These are phyloP conservation scores for Suillus ampliporus DNA, from an alignment of 768 basidiomycete genomes.

Conservation along the genomic window DNA sequence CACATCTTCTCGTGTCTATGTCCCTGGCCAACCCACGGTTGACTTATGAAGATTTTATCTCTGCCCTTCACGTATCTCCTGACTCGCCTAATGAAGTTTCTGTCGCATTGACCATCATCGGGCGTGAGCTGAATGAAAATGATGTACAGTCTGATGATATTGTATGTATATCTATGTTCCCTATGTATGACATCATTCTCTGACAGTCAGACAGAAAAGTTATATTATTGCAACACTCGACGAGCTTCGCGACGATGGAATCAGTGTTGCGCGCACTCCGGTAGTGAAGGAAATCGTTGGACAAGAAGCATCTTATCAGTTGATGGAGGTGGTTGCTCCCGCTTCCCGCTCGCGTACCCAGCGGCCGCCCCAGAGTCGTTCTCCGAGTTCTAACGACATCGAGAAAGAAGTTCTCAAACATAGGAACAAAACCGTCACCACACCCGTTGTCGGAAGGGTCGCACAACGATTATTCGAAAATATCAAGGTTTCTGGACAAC, in stretches of 20 bases:
- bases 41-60: constrained; percentile 46
- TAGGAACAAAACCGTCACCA: constrained; percentile 46
- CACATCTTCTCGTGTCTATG: constrained; percentile 51
- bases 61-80: constrained; percentile 37
- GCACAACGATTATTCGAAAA: constrained; percentile 52
- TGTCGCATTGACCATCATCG: constrained; percentile 44
- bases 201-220: constrained; percentile 40
- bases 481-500: constrained; percentile 44
- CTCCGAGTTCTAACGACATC: constrained; percentile 15
- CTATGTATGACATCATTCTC: constrained; percentile 3
- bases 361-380: constrained; percentile 20
- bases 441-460: constrained; percentile 52
- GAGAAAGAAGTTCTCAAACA: constrained; percentile 44
- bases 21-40: constrained; percentile 42
- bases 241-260: constrained; percentile 42
- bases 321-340: constrained; percentile 21
- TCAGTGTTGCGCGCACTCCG: constrained; percentile 47
- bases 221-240: constrained; percentile 47
- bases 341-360: constrained; percentile 20
- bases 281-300: constrained; percentile 44
- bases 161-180: constrained; percentile 40
- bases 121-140: constrained; percentile 45
- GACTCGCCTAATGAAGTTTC: constrained; percentile 38
- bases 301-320: constrained; percentile 28
- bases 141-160: constrained; percentile 53